These are phyloP conservation scores for Mercurialis annua DNA, from an alignment of 345 rosid species.

Conservation along the genomic window DNA sequence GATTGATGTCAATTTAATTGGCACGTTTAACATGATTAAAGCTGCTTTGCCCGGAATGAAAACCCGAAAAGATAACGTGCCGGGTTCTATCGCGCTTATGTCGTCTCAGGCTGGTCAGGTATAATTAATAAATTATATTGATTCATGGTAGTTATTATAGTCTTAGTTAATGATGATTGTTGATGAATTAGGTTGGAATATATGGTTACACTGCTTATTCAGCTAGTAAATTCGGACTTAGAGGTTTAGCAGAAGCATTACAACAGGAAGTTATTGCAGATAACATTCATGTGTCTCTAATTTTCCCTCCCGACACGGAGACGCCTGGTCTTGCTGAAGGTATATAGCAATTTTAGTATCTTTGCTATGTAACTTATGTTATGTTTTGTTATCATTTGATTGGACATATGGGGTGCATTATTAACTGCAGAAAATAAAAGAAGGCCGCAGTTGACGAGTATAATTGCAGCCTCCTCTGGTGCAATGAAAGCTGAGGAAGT, in stretches of 20 bases:
- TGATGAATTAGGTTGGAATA: constrained; percentile 56
- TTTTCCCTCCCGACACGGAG: constrained; percentile 86
- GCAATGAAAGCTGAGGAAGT: constrained; percentile 79
- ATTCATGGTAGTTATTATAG: neutral
- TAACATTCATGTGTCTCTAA: constrained; percentile 67
- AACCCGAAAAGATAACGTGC: constrained; percentile 42
- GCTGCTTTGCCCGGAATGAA: constrained; percentile 84
- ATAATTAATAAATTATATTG: neutral
- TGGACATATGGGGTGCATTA: too few species aligned
- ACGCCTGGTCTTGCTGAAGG: constrained; percentile 80
- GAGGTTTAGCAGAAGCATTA: constrained; percentile 86
- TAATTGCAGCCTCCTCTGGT: constrained; percentile 55
- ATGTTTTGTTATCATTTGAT: too few species aligned
- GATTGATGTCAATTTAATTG: constrained; percentile 76
- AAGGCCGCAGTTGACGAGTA: constrained; percentile 57
- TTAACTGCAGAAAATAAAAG: constrained; percentile 52
- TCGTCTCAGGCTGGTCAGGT: constrained; percentile 97
- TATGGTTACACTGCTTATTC: constrained; percentile 89
- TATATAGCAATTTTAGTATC: too few species aligned
- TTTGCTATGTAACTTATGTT: too few species aligned
- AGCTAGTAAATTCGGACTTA: constrained; percentile 78
- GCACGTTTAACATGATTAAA: constrained; percentile 75
- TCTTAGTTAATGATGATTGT: neutral
- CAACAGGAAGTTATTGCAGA: constrained; percentile 85
- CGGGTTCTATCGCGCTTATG: constrained; percentile 64